Evolutionary conservation across 495 filamentous ascomycete genomes (phyloP).

Genomic region (Apiosordaria backusii): DNA sequence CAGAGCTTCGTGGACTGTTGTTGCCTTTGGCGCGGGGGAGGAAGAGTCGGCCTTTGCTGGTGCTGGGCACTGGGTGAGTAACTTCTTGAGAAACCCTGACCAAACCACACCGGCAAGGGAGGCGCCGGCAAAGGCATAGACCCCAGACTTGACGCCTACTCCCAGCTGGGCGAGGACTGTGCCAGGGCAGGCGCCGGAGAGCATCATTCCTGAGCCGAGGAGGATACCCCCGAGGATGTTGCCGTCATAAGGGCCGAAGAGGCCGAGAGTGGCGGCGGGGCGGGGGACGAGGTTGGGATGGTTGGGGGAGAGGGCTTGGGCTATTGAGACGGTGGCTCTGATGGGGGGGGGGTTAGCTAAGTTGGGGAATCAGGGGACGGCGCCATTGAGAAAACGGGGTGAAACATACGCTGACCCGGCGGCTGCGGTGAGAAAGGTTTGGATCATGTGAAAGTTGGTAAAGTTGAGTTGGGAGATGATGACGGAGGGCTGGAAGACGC

Average conservation of each 20-base stretch:
- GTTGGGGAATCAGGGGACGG: neutral
- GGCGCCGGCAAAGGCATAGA: constrained; percentile 41
- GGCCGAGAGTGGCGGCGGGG: constrained; percentile 34
- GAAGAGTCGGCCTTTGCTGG: neutral
- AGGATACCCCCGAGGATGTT: constrained; percentile 55
- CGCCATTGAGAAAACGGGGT: neutral
- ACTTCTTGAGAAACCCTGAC: constrained; percentile 29
- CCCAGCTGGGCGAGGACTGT: constrained; percentile 54
- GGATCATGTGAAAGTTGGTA: constrained; percentile 55
- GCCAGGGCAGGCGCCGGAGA: constrained; percentile 56
- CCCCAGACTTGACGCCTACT: constrained; percentile 43
- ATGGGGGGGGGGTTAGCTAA: neutral
- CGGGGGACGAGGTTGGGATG: constrained; percentile 35
- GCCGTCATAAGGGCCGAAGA: constrained; percentile 47
- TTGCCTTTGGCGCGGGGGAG: constrained; percentile 18
- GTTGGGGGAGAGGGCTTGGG: neutral
- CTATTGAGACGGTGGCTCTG: neutral
- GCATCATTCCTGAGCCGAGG: constrained; percentile 52
- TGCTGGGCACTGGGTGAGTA: constrained; percentile 11
- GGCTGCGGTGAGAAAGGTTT: constrained; percentile 54
- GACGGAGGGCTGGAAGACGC: constrained; percentile 50
- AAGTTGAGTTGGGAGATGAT: constrained; percentile 54
- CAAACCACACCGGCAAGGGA: constrained; percentile 44
- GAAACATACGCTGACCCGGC: constrained; percentile 51
- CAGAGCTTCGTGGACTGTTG: constrained; percentile 36